These are phyloP conservation scores for Trichoderma gamsii DNA, from an alignment of 495 filamentous ascomycete species.

Conservation along the genomic window DNA sequence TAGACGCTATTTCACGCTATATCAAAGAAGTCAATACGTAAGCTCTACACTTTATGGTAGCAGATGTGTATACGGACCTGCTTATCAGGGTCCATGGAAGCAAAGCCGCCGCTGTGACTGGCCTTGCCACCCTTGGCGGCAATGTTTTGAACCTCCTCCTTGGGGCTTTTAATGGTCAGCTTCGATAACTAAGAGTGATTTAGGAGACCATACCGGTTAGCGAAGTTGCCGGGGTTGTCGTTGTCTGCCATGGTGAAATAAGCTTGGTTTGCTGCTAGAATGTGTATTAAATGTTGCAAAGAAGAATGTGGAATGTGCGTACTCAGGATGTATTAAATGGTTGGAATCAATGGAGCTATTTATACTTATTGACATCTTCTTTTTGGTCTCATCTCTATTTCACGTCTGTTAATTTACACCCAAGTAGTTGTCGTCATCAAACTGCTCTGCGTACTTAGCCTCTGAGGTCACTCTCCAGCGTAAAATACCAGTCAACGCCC, in stretches of 20 bases:
- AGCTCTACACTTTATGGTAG: no score
- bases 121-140: conserved; percentile 47
- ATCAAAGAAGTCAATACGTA: neutral
- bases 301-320: neutral
- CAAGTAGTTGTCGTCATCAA: neutral
- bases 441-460: neutral
- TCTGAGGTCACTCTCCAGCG: neutral
- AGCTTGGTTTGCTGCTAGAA: neutral
- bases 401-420: neutral
- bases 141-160: conserved; percentile 44
- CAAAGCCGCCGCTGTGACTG: conserved; percentile 33
- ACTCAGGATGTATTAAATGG: neutral
- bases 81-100: conserved; percentile 41
- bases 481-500: neutral
- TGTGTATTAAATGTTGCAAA: neutral
- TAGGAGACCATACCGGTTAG: conserved; percentile 42
- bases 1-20: conserved; percentile 42
- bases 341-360: neutral
- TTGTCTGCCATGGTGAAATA: conserved; percentile 25
- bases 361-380: neutral
- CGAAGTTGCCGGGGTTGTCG: conserved; percentile 57
- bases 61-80: no score
- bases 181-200: neutral
- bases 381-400: neutral
- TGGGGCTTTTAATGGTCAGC: neutral